Evolutionary conservation across 139 green algal genomes (phyloP).

Genomic region (Gonium pectorale): DNA sequence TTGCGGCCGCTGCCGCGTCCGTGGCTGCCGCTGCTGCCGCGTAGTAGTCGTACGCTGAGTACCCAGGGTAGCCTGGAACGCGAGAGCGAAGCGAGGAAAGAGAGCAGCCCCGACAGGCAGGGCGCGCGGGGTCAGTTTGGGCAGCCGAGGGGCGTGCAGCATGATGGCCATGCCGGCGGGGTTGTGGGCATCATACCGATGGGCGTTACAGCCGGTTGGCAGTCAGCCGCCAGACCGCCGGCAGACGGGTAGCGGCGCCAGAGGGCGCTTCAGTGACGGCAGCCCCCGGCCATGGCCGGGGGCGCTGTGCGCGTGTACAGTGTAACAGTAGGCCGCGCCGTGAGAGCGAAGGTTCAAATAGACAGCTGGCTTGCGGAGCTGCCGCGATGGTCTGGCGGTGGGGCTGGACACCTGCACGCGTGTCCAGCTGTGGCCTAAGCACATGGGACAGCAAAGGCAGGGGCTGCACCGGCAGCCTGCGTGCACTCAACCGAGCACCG

Average conservation of each 20-base stretch:
- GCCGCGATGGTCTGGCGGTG: too few relatives aligned
- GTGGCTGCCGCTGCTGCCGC: constrained; percentile 13
- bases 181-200: too few relatives aligned
- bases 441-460: background rate
- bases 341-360: too few relatives aligned
- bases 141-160: too few relatives aligned
- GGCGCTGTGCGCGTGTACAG: too few relatives aligned
- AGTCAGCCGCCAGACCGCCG: too few relatives aligned
- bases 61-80: constrained; percentile 39
- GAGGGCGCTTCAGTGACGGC: too few relatives aligned
- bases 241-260: too few relatives aligned
- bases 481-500: background rate
- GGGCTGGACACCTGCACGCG: constrained; percentile 20
- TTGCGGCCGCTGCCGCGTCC: background rate
- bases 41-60: constrained; percentile 38
- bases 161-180: constrained; percentile 31
- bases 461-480: background rate
- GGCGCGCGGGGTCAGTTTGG: background rate
- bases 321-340: too few relatives aligned
- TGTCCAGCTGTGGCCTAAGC: constrained; percentile 24
- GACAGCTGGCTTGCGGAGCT: too few relatives aligned
- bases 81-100: background rate
- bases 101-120: constrained; percentile 1
- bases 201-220: too few relatives aligned
- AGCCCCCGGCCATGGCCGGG: too few relatives aligned